Conservation (phyloP, 305 asterid species). For the Fraxinus latifolia region DNA sequence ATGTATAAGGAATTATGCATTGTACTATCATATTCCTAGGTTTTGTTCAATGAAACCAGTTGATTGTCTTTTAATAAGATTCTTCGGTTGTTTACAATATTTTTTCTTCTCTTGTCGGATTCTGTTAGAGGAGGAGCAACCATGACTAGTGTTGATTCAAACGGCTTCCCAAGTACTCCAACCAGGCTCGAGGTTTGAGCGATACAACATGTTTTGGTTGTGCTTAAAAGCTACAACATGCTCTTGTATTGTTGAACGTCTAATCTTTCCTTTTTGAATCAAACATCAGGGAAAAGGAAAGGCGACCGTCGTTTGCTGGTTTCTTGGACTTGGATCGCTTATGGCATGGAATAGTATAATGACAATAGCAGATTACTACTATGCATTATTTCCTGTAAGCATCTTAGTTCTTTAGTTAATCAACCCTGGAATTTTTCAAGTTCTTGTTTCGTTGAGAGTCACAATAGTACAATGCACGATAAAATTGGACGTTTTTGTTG, state of each 20-base stretch:
- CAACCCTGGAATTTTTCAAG: background rate
- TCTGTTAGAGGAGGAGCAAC: background rate
- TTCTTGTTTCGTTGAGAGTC: background rate
- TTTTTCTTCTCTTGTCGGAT: background rate
- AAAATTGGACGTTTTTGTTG: background rate
- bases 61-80: background rate
- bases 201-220: background rate
- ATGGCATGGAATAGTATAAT: constrained; percentile 47
- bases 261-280: background rate
- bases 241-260: background rate
- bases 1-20: background rate
- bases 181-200: background rate
- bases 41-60: background rate
- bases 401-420: background rate
- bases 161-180: background rate
- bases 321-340: constrained; percentile 47
- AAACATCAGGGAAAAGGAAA: constrained; percentile 32
- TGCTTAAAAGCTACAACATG: background rate
- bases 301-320: constrained; percentile 36
- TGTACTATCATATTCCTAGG: background rate
- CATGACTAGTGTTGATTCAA: background rate
- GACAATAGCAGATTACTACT: constrained; percentile 45
- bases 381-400: constrained; percentile 40
- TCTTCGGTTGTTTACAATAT: background rate
- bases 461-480: background rate